phyloP scores from a whole-genome alignment of 2,329 filamentous ascomycete species.

The Simplicillium sp. region DNA sequence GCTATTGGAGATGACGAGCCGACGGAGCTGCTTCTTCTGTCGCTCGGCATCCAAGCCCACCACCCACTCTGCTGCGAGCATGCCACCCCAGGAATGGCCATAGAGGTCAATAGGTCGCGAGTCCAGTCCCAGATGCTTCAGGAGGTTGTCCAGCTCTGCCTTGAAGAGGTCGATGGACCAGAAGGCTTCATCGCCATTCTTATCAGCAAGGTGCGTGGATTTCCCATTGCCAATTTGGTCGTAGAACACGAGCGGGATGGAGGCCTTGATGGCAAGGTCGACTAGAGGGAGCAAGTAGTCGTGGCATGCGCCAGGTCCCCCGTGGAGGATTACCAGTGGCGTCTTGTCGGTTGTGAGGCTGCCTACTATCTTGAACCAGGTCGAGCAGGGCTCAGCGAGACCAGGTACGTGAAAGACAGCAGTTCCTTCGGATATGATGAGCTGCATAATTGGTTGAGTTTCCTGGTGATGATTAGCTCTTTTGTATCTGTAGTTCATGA shows the following conservation, averaged over 20 bases:
- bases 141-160: constrained; percentile 22
- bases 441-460: too few species aligned
- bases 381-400: neutral
- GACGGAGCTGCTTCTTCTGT: constrained; percentile 15
- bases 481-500: too few species aligned
- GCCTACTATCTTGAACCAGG: neutral
- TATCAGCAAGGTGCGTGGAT: constrained; percentile 33
- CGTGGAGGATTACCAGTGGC: constrained; percentile 19
- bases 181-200: neutral
- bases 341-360: neutral
- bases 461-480: too few species aligned
- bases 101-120: constrained; percentile 26
- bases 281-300: constrained; percentile 29
- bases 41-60: constrained; percentile 12
- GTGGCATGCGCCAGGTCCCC: constrained; percentile 36
- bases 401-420: neutral
- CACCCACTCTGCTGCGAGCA: constrained; percentile 35
- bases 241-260: constrained; percentile 37
- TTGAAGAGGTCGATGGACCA: neutral
- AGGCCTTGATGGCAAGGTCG: constrained; percentile 11
- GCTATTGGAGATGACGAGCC: constrained; percentile 18
- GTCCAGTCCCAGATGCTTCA: constrained; percentile 27
- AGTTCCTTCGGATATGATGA: neutral
- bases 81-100: constrained; percentile 44
- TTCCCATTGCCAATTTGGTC: constrained; percentile 42